Evolutionary conservation across 306 rosid genomes (phyloP).

Genomic region (Senna tora): DNA sequence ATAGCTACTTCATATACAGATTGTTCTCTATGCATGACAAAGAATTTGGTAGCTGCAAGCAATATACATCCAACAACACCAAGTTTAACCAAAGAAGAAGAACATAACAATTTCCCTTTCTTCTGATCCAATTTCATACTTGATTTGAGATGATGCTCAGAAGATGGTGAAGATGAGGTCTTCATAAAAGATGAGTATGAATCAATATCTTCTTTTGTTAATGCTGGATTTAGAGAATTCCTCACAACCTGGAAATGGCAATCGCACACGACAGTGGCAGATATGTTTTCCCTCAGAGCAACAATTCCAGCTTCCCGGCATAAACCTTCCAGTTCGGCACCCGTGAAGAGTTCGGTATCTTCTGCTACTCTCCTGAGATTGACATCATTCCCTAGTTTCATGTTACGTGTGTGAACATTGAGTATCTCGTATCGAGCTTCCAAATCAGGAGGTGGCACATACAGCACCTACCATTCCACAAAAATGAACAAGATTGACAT

Average conservation of each 20-base stretch:
- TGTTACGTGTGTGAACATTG: conserved; percentile 67
- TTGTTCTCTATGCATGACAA: conserved; percentile 36
- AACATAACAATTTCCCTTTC: conserved; percentile 19
- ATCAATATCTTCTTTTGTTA: conserved; percentile 57
- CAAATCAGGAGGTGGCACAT: conserved; percentile 88
- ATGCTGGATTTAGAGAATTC: conserved; percentile 66
- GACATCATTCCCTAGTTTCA: conserved; percentile 62
- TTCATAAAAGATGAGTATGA: conserved; percentile 63
- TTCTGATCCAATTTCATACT: conserved; percentile 25
- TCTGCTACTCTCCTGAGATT: conserved; percentile 70
- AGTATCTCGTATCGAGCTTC: conserved; percentile 87
- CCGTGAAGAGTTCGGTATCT: conserved; percentile 83
- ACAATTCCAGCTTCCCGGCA: conserved; percentile 89
- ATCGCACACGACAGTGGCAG: conserved; percentile 58
- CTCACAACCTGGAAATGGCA: conserved; percentile 72
- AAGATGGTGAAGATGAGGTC: conserved; percentile 45
- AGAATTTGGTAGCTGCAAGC: conserved; percentile 51
- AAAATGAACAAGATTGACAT: conserved; percentile 27
- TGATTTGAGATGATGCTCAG: conserved; percentile 30
- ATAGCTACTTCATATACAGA: conserved; percentile 36
- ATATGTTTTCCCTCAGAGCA: conserved; percentile 80
- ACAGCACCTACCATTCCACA: conserved; percentile 66
- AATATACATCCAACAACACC: conserved; percentile 43
- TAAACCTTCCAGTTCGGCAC: conserved; percentile 85
- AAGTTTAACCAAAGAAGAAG: conserved; percentile 43